A percentile compares a stretch with the other conserved stretches of the same genome.
phyloP scores from a whole-genome alignment of 345 rosid genomes.

The Gossypium ekmanianum region DNA sequence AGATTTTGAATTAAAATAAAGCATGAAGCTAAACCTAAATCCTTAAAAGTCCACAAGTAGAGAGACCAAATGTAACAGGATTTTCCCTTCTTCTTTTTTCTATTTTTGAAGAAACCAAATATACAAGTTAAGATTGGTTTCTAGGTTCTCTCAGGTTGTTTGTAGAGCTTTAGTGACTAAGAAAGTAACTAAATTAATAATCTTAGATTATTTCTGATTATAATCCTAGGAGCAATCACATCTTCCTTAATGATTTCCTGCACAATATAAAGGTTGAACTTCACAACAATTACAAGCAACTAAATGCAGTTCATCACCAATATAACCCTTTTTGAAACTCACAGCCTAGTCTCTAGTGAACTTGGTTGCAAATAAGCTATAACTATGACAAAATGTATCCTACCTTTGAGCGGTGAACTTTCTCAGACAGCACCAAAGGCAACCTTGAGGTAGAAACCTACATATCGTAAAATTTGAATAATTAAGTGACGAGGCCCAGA shows the following conservation, averaged over 20 bases:
- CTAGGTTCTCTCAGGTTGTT: not conserved
- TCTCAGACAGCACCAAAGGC: constrained; percentile 90
- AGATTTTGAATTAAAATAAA: not conserved
- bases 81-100: no score
- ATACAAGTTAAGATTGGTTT: not conserved
- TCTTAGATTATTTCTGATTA: not conserved
- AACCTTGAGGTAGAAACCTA: constrained; percentile 71
- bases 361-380: not conserved
- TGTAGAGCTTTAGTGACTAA: not conserved
- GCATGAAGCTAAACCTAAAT: not conserved
- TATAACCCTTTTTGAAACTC: constrained; percentile 9
- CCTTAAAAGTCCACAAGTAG: not conserved
- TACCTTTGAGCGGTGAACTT: constrained; percentile 85
- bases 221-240: not conserved
- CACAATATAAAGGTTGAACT: not conserved
- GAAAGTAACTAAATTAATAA: not conserved
- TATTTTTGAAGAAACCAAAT: not conserved
- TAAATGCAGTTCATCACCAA: not conserved
- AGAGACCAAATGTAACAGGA: not conserved
- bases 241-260: not conserved
- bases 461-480: constrained; percentile 23
- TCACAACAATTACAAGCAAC: not conserved
- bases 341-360: not conserved
- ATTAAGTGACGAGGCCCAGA: constrained; percentile 17
- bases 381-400: constrained; percentile 16